These are phyloP conservation scores for Lophiostoma macrostomum DNA, from an alignment of 495 filamentous ascomycete genomes.

Conservation along the genomic window DNA sequence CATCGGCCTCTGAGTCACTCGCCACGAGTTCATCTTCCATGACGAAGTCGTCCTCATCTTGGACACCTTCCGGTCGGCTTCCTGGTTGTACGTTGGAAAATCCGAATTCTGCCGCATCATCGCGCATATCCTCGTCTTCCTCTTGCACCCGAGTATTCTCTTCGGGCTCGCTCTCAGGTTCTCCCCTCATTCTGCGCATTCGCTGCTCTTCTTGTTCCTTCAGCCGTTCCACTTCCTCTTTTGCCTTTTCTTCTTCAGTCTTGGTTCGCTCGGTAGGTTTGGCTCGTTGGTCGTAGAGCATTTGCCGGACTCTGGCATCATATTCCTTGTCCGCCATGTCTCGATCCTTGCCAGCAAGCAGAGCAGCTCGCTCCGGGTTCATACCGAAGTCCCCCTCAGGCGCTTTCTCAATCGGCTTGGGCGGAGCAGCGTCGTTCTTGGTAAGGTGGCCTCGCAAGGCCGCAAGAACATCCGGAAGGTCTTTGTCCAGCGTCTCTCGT, in stretches of 20 bases:
- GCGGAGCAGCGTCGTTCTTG: constrained; percentile 44
- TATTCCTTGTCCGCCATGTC: constrained; percentile 73
- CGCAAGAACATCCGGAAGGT: constrained; percentile 72
- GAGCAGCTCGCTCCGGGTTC: constrained; percentile 58
- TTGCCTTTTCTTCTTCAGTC: constrained; percentile 81
- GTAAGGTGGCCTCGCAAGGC: constrained; percentile 56
- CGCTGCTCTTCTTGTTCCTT: constrained; percentile 78
- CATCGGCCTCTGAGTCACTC: constrained; percentile 58
- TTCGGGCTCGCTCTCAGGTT: constrained; percentile 50
- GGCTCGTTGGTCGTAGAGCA: constrained; percentile 77
- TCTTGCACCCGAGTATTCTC: constrained; percentile 34
- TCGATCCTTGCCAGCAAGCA: constrained; percentile 60
- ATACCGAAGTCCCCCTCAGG: constrained; percentile 41
- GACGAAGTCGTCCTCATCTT: constrained; percentile 90
- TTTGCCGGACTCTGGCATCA: constrained; percentile 73
- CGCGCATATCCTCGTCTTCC: constrained; percentile 38
- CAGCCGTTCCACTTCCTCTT: constrained; percentile 69
- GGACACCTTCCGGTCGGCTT: constrained; percentile 49
- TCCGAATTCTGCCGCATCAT: constrained; percentile 59
- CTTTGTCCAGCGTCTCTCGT: constrained; percentile 73
- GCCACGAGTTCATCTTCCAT: constrained; percentile 84
- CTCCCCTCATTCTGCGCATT: constrained; percentile 67
- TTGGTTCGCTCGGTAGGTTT: constrained; percentile 83
- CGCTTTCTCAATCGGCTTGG: constrained; percentile 32
- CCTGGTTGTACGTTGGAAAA: constrained; percentile 42